A percentile compares a stretch with the other conserved stretches of the same genome.
Evolutionary conservation across 2,329 filamentous ascomycete species (phyloP).

Genomic region (Pseudophaeomoniella oleicola): DNA sequence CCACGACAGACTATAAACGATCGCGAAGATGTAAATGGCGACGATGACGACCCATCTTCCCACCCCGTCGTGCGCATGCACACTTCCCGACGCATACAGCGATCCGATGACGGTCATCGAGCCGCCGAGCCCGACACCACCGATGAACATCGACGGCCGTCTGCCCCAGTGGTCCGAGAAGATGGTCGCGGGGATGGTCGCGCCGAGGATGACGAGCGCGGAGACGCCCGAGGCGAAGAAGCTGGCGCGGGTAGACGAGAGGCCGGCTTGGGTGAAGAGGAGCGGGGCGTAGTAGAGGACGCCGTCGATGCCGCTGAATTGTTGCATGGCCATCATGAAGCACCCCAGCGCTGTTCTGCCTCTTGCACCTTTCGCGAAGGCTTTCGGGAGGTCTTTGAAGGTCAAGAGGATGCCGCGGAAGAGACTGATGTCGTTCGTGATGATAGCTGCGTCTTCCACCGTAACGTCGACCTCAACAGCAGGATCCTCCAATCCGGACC

Average conservation of each 20-base stretch:
- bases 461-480: constrained; percentile 20
- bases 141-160: constrained; percentile 37
- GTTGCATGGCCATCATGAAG: constrained; percentile 45
- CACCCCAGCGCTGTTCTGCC: constrained; percentile 36
- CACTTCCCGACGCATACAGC: constrained; percentile 17
- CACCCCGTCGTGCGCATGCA: constrained; percentile 14
- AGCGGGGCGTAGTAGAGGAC: constrained; percentile 49
- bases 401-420: not conserved
- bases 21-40: constrained; percentile 15
- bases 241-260: constrained; percentile 36
- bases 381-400: constrained; percentile 7
- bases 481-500: constrained; percentile 32
- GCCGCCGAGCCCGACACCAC: constrained; percentile 34
- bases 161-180: constrained; percentile 44
- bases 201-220: constrained; percentile 41
- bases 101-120: constrained; percentile 20
- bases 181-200: constrained; percentile 41
- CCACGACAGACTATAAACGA: constrained; percentile 6
- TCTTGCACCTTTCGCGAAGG: constrained; percentile 27
- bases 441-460: constrained; percentile 2
- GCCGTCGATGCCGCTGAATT: constrained; percentile 48
- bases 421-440: constrained; percentile 5
- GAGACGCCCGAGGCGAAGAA: constrained; percentile 50
- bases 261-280: constrained; percentile 45
- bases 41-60: constrained; percentile 18